These are phyloP conservation scores for Aspergillus ostianus DNA, from an alignment of 495 filamentous ascomycete genomes.

Conservation along the genomic window DNA sequence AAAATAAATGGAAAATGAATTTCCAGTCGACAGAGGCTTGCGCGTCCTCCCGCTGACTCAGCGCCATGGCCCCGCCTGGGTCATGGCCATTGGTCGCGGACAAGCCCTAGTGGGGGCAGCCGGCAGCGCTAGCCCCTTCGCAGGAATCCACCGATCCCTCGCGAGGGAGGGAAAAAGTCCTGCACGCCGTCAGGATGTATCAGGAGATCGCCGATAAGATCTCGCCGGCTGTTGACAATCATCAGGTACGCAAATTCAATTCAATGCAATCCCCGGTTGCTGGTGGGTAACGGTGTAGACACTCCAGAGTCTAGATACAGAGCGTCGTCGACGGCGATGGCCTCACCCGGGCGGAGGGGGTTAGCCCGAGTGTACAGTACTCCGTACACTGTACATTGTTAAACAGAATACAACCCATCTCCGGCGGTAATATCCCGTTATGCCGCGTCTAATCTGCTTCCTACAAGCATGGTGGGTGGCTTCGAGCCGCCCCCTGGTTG, in stretches of 20 bases:
- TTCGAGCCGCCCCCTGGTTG: background rate
- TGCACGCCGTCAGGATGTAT: background rate
- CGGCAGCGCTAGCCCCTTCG: conserved; percentile 8
- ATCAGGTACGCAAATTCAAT: background rate
- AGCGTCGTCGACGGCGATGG: no score
- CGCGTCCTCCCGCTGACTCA: conserved; percentile 42
- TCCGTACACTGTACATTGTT: no score
- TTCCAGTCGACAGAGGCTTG: conserved; percentile 31
- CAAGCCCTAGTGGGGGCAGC: conserved; percentile 7
- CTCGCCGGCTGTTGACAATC: conserved; percentile 8
- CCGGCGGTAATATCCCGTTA: background rate
- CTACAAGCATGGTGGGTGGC: conserved; percentile 2
- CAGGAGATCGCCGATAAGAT: conserved; percentile 18
- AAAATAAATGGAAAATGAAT: conserved; percentile 6
- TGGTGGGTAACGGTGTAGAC: background rate
- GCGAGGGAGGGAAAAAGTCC: background rate
- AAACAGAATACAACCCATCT: no score
- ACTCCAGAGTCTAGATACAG: no score
- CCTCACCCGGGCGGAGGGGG: no score
- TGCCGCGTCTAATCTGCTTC: background rate
- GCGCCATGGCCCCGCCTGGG: conserved; percentile 13
- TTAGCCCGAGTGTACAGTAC: no score
- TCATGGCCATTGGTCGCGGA: conserved; percentile 12
- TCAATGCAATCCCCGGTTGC: background rate
- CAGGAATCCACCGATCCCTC: conserved; percentile 6